Conservation (phyloP, 2,329 filamentous ascomycete species). For the Phoma sp. region DNA sequence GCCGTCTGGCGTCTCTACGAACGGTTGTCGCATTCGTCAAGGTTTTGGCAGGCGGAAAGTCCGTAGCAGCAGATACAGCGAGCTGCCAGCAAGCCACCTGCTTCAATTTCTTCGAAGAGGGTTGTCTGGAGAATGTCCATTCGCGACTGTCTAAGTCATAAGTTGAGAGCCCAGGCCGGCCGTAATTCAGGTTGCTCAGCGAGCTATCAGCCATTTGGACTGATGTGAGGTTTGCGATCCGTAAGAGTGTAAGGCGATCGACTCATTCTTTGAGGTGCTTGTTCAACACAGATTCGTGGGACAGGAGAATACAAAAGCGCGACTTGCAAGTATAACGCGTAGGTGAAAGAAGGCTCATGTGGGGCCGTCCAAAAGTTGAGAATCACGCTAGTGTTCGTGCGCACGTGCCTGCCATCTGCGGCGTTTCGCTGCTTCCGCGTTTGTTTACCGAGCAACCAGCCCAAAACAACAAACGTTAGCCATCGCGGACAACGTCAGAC, state of each 20-base stretch:
- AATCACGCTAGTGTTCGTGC: constrained; percentile 29
- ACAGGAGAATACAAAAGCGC: constrained; percentile 3
- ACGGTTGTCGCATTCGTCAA: constrained; percentile 9
- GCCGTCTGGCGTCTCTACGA: constrained; percentile 23
- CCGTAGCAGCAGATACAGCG: constrained; percentile 26
- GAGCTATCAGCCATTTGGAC: constrained; percentile 65
- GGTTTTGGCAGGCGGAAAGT: constrained; percentile 3
- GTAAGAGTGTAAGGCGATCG: constrained; percentile 9
- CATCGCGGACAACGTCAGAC: constrained; percentile 29
- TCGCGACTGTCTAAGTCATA: constrained; percentile 56
- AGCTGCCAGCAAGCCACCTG: constrained; percentile 33
- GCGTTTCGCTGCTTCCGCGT: constrained; percentile 7
- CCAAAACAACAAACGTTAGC: constrained; percentile 27
- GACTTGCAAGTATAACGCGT: constrained; percentile 1
- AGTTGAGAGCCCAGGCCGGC: constrained; percentile 59
- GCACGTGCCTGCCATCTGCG: constrained; percentile 34
- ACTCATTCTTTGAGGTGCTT: constrained; percentile 32
- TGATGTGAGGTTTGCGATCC: constrained; percentile 32
- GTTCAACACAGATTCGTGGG: background rate
- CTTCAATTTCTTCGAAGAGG: constrained; percentile 31
- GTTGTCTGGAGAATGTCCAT: constrained; percentile 58
- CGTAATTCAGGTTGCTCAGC: constrained; percentile 58
- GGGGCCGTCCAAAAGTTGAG: constrained; percentile 21
- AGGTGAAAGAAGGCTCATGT: constrained; percentile 9
- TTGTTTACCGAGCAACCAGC: constrained; percentile 43